phyloP scores from a whole-genome alignment of 108 stramenopile genomes.

The Bacterosira constricta region DNA sequence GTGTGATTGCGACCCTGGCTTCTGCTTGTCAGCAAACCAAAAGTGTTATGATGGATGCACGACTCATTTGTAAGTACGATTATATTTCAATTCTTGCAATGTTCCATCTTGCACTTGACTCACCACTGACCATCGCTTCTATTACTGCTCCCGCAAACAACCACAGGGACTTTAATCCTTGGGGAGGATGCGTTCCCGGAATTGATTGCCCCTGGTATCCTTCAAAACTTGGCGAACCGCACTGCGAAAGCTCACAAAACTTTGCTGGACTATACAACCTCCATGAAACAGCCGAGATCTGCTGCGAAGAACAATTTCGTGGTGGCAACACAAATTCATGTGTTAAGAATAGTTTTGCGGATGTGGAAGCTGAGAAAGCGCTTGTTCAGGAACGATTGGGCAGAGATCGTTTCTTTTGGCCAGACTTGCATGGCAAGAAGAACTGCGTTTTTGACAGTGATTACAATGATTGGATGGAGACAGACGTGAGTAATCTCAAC shows the following conservation, averaged over 20 bases:
- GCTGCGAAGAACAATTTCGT: slow-evolving; percentile 5
- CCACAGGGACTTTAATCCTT: slow-evolving; percentile 6
- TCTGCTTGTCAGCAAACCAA: slow-evolving; percentile 1
- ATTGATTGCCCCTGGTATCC: slow-evolving; percentile 2
- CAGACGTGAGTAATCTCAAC: not conserved
- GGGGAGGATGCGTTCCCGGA: not conserved
- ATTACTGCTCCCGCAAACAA: no score
- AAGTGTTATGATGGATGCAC: slow-evolving; percentile 7
- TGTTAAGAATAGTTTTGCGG: not conserved
- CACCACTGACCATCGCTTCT: not conserved
- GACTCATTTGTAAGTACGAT: not conserved
- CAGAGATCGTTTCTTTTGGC: not conserved
- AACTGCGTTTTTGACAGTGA: slow-evolving; percentile 2
- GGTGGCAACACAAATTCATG: not conserved
- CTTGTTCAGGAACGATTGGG: not conserved
- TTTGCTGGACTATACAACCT: not conserved
- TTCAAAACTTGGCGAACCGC: not conserved
- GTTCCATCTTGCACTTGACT: not conserved
- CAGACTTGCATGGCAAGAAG: slow-evolving; percentile 1
- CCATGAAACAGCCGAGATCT: slow-evolving; percentile 2
- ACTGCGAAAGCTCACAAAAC: slow-evolving; percentile 9
- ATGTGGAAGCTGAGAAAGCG: not conserved
- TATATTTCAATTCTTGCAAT: not conserved
- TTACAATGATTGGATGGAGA: slow-evolving; percentile 6
- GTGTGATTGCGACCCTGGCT: slow-evolving; percentile 3